Percentiles rank a stretch among this genome's conserved stretches.
Conservation (phyloP, 805 yeast species). For the Candida nemodendra region DNA sequence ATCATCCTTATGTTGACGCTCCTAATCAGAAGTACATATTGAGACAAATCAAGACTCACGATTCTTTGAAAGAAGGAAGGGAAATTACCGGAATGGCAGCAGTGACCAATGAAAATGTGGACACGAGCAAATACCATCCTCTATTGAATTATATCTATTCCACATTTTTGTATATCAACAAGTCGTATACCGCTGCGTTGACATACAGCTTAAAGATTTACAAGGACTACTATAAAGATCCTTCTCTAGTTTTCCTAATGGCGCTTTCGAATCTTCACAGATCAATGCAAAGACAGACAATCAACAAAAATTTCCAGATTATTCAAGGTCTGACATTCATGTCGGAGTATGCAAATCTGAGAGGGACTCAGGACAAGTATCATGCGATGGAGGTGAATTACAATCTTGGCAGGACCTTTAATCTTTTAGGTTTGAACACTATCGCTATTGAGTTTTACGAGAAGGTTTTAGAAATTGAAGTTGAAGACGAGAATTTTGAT, state of each 20-base stretch:
- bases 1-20: slow-evolving; percentile 56
- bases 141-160: slow-evolving; percentile 67
- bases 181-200: slow-evolving; percentile 79
- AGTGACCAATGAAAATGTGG: slow-evolving; percentile 53
- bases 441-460: slow-evolving; percentile 75
- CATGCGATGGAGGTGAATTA: slow-evolving; percentile 77
- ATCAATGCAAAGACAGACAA: slow-evolving; percentile 85
- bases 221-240: slow-evolving; percentile 66
- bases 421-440: slow-evolving; percentile 72
- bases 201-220: slow-evolving; percentile 75
- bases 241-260: slow-evolving; percentile 69
- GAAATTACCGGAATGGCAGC: slow-evolving; percentile 79
- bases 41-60: slow-evolving; percentile 87
- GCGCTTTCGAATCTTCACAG: slow-evolving; percentile 86
- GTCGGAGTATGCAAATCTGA: slow-evolving; percentile 60
- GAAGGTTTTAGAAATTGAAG: slow-evolving; percentile 53
- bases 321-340: slow-evolving; percentile 83
- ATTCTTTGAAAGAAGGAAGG: slow-evolving; percentile 56
- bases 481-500: slow-evolving; percentile 45
- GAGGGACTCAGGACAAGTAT: slow-evolving; percentile 35
- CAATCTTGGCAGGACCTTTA: slow-evolving; percentile 83
- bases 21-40: slow-evolving; percentile 88
- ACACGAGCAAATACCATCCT: slow-evolving; percentile 55
- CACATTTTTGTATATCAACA: slow-evolving; percentile 73
- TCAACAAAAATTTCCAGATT: slow-evolving; percentile 82